Evolutionary conservation across 352 stramenopile species (phyloP).

Genomic region (Pythium phragmiticola): DNA sequence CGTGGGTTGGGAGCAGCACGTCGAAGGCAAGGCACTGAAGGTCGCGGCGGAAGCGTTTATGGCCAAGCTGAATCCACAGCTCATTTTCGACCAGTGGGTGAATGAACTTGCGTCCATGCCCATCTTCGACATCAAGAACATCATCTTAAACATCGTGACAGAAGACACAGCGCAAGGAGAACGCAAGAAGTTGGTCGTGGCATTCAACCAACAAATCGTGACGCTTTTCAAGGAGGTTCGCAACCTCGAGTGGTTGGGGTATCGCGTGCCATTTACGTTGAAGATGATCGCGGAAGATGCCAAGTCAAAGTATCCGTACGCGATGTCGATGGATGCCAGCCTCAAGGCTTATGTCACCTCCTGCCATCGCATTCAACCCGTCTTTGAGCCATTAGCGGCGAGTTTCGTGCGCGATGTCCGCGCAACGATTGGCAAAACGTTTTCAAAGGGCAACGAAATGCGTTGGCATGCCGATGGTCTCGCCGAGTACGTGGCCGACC

Average conservation of each 20-base stretch:
- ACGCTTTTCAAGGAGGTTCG: constrained; percentile 98
- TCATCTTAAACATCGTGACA: constrained; percentile 88
- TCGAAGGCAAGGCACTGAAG: constrained; percentile 96
- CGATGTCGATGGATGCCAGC: constrained; percentile 96
- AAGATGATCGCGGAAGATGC: constrained; percentile 97
- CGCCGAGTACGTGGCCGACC: constrained; percentile 83
- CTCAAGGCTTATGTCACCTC: constrained; percentile 92
- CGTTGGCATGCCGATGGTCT: constrained; percentile 86
- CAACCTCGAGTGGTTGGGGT: constrained; percentile 98
- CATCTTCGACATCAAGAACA: constrained; percentile 92
- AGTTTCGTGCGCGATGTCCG: constrained; percentile 82
- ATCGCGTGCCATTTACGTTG: constrained; percentile 94
- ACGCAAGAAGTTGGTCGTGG: constrained; percentile 79
- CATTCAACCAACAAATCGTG: constrained; percentile 98
- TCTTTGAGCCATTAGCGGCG: constrained; percentile 77
- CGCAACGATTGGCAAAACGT: constrained; percentile 86
- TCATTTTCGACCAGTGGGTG: constrained; percentile 96
- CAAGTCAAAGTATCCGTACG: constrained; percentile 95
- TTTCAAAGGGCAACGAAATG: constrained; percentile 88
- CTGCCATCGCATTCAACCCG: constrained; percentile 76
- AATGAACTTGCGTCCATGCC: constrained; percentile 88
- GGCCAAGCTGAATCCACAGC: constrained; percentile 81
- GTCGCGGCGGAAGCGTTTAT: constrained; percentile 86
- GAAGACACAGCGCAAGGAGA: constrained; percentile 72
- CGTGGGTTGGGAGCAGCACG: constrained; percentile 95